Base-by-base conservation (phyloP, 495 filamentous ascomycete genomes). In the Amorphotheca resinae region DNA sequence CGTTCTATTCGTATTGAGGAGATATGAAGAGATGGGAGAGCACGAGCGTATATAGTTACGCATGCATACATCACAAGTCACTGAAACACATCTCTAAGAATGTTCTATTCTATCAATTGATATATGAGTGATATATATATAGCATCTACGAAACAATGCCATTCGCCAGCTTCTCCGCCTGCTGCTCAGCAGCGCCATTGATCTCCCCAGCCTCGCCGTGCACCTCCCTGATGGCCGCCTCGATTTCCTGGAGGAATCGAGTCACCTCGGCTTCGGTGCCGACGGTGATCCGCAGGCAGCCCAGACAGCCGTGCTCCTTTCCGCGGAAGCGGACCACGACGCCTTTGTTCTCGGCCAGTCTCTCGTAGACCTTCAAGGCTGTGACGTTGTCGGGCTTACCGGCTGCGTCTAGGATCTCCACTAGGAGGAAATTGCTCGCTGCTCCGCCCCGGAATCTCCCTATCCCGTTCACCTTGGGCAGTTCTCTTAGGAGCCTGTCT, bases 251-350 rank as follows among this genome's bases (percentile, higher is more conserved):
- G 59, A 98, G 58, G 55, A 96, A 79, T 50, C 72, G 73, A 23
- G 73, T 77, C 18, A 91, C 84, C 63, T 98, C 91, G 11, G 72
- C 61, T 57, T 87, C 82, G 4, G 91, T 98, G 4, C 91, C 91
- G 7, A 98, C 82, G 1, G 91, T 96, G 48, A 98, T 81, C 31
- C 91, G 70, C 55, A 98, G 59, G 55, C 89, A 95, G 1, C 88
- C 91, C 46, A 78, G 54, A 55, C 91, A 98, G 4, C 87, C 91
- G 22, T 78, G 61, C 69, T 98, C 91, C 63, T 87, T 91, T 1
- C 91, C 91, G 35, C 91, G 67, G 59, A 95, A 98, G 44, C 91
- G 66, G 9, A 98, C 93, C 21, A 98, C 86, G 1, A 98, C 87
- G 0, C 87, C 86, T 51, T 77, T 78, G 33, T 75, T 79, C 69